Base-by-base conservation (phyloP, 2,329 filamentous ascomycete genomes). In the Penicillium corylophilum region DNA sequence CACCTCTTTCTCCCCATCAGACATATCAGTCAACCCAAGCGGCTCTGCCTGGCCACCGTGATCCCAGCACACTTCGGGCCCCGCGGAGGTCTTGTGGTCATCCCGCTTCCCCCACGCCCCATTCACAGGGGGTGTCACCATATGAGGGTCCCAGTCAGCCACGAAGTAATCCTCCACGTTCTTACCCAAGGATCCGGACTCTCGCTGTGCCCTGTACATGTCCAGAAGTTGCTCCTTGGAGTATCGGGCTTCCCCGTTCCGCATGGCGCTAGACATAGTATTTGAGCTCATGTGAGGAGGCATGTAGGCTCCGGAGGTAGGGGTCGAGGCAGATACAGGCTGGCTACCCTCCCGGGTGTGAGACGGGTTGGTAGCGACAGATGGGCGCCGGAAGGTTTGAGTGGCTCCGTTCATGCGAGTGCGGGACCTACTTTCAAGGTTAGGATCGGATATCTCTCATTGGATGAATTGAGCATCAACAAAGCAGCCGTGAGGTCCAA, bases 1-100 rank as follows among this genome's bases (percentile, higher is more conserved):
- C 65, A 86, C 84, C 75, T 86, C 82, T 74, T 77, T 82, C 72
- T 87, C 84, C 47, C 85, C 82, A 42, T 86, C 82, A 28, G 78
- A 82, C 83, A 95, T 84, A 39, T 88, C 85, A 55, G 83, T 79
- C 58, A 96, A 71, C 26, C 84, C 85, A 58, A 96, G 77, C 6
- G 92, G 90, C 57, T 83, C 81, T 40, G 84, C 79, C 47, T 81
- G 80, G 22, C 89, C 90, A 53, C 81, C 80, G 52, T 82, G 74
- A 66, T 95, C 89, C 94, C 93, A 99, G 71, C 92, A 97, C 38
- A 93, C 83, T 56, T 94, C 90, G n/a, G 92, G 89, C 40, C 93
- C 91, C 65, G 88, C 84, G 52, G 85, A 85, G 56, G 88, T 84
- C 68, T 90, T 87, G 53, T 81, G 82, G 59, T 96, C 91, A 52